These are phyloP conservation scores for Cucurbitaria berberidis DNA, from an alignment of 2,329 filamentous ascomycete genomes.

Conservation along the genomic window DNA sequence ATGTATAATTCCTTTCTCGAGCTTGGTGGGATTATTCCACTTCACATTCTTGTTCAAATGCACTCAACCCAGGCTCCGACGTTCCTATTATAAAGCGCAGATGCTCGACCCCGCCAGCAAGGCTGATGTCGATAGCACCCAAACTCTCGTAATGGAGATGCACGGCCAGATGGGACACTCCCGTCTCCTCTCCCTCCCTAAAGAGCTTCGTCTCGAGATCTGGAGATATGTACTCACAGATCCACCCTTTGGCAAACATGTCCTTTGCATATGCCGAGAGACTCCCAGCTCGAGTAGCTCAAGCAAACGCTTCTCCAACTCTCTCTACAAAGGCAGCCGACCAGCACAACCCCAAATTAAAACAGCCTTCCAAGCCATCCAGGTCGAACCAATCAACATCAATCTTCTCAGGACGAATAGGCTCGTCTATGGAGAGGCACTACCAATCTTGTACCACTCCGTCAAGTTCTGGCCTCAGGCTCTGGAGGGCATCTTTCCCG, in stretches of 20 bases:
- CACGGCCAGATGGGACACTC: neutral
- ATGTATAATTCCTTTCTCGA: neutral
- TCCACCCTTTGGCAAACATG: conserved; percentile 8
- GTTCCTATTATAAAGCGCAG: neutral
- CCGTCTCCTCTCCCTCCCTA: conserved; percentile 27
- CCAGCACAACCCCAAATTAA: conserved; percentile 1
- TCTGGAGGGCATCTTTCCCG: conserved; percentile 23
- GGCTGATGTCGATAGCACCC: neutral
- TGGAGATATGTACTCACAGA: conserved; percentile 28
- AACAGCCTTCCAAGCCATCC: conserved; percentile 5
- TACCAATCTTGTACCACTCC: conserved; percentile 29
- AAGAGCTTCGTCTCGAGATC: conserved; percentile 31
- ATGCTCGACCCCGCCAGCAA: neutral
- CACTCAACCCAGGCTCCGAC: neutral
- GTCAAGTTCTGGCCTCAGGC: conserved; percentile 22
- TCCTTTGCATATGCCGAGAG: conserved; percentile 19
- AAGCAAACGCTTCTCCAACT: conserved; percentile 5
- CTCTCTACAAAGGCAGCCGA: conserved; percentile 2
- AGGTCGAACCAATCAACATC: conserved; percentile 9
- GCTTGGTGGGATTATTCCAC: neutral
- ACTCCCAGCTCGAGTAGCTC: conserved; percentile 1
- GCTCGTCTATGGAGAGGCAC: conserved; percentile 32
- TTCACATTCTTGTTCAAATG: neutral
- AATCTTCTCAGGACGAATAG: conserved; percentile 19
- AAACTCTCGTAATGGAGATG: neutral